Conservation (phyloP, 2,329 filamentous ascomycete genomes). For the Aspergillus ochraceus region DNA sequence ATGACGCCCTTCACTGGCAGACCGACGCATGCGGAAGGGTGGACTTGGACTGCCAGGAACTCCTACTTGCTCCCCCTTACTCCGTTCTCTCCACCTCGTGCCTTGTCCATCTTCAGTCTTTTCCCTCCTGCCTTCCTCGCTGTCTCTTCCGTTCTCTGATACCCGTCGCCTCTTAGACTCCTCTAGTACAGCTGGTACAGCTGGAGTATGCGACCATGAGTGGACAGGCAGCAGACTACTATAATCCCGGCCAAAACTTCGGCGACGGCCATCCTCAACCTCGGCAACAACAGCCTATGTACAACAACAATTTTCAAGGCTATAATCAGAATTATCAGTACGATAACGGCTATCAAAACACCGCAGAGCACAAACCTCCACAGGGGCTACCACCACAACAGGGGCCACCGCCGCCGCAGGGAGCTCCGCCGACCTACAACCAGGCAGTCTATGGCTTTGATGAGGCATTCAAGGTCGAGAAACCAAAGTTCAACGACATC, state of each 20-base stretch:
- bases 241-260: conserved; percentile 30
- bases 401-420: conserved; percentile 23
- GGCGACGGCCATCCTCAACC: conserved; percentile 16
- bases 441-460: conserved; percentile 60
- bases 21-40: too few species aligned
- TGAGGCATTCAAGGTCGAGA: conserved; percentile 77
- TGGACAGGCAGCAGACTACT: conserved; percentile 39
- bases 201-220: conserved; percentile 29
- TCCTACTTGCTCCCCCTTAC: neutral
- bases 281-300: conserved; percentile 15
- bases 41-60: too few species aligned
- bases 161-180: too few species aligned
- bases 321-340: conserved; percentile 20
- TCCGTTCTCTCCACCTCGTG: neutral
- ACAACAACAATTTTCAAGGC: conserved; percentile 16
- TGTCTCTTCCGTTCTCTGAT: too few species aligned
- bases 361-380: conserved; percentile 19
- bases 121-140: neutral
- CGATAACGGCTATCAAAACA: conserved; percentile 8
- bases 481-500: conserved; percentile 84
- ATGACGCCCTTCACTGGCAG: too few species aligned
- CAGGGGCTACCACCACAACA: conserved; percentile 24
- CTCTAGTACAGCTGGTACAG: neutral
- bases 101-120: conserved; percentile 1
- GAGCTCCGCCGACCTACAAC: conserved; percentile 31